Evolutionary conservation across 2,329 filamentous ascomycete species (phyloP), one percentile per base, ranked within the genome.

Genomic region (Pseudocercospora fijiensis): DNA sequence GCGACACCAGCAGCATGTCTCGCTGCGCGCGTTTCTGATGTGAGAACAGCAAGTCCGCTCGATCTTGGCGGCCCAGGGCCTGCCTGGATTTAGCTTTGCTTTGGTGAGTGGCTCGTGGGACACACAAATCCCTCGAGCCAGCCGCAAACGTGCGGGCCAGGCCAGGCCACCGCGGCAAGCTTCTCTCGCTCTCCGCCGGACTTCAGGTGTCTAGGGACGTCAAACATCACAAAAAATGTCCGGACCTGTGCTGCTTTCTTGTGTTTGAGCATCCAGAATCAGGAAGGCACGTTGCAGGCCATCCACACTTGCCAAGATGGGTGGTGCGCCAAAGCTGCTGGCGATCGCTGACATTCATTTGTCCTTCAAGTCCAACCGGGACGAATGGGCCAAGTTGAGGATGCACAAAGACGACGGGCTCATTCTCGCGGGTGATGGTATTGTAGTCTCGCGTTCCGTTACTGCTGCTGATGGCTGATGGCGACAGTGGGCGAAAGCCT

Each of bases 321-420:
- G 57, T 18, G 57, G 22, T 20, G 43, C 57, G 43, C 57, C 57
- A 37, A 64, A 67, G 57, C 74, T 82, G n/a, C 81, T 77, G 73
- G 80, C 79, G 27, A 81, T 82, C 62, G 72, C 75, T 67, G 80
- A 82, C 70, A 77, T 81, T 47, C 80, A 82, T 66, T 73, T 82
- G 63, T 80, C 78, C 20, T 81, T 78, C 76, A 80, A 80, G 64
- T 72, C 71, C 60, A 82, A 82, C 63, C 75, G 76, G 57, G 78
- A 80, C 61, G 79, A 78, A 27, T 77, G 79, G 64, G 77, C 76
- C 56, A 75, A 77, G 69, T 73, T 82, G 18, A 65, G 76, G 60
- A 71, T 76, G 2, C 73, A 73, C 13, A 75, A 75, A 1, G 75
- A 79, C 51, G 80, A 82, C 67, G 79, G 79, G 22, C 75, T 82